phyloP scores from a whole-genome alignment of 1,284 basidiomycete species.

The Apiotrichum sp. region DNA sequence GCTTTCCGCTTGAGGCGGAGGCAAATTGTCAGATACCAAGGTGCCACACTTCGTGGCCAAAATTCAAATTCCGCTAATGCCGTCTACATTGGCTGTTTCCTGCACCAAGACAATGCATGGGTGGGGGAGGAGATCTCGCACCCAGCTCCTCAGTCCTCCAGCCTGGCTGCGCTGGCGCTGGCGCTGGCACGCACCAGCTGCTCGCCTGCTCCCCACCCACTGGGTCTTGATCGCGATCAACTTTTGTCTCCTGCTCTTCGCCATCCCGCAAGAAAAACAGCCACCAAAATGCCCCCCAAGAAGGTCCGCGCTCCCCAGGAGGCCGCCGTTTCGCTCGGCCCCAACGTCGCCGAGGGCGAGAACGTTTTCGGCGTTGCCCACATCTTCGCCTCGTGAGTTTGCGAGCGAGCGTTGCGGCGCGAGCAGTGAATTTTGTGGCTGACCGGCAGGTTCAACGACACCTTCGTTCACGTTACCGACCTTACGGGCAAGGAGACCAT shows the following conservation, averaged over 20 bases:
- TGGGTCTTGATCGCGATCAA: background rate
- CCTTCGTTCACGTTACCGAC: conserved; percentile 99
- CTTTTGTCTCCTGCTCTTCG: background rate
- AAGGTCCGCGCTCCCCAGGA: conserved; percentile 58
- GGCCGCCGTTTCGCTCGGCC: conserved; percentile 78
- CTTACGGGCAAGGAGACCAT: conserved; percentile 98
- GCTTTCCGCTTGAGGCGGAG: too few relatives aligned
- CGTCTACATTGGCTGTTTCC: too few relatives aligned
- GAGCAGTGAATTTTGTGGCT: background rate
- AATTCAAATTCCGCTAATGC: too few relatives aligned
- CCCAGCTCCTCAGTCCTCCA: too few relatives aligned
- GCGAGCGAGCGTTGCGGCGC: background rate
- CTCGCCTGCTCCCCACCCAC: too few relatives aligned
- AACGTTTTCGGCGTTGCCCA: conserved; percentile 93
- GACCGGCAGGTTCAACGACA: conserved; percentile 78
- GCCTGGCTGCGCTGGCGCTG: too few relatives aligned
- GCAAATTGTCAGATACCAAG: too few relatives aligned
- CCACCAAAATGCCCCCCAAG: conserved; percentile 42
- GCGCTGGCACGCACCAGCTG: too few relatives aligned
- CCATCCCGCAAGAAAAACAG: background rate
- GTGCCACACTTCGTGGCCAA: too few relatives aligned
- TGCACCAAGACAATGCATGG: too few relatives aligned
- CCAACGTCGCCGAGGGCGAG: conserved; percentile 90
- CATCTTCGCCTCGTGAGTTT: conserved; percentile 73
- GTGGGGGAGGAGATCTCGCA: too few relatives aligned